phyloP scores from a whole-genome alignment of 2,329 filamentous ascomycete genomes.

The Triangularia verruculosa region DNA sequence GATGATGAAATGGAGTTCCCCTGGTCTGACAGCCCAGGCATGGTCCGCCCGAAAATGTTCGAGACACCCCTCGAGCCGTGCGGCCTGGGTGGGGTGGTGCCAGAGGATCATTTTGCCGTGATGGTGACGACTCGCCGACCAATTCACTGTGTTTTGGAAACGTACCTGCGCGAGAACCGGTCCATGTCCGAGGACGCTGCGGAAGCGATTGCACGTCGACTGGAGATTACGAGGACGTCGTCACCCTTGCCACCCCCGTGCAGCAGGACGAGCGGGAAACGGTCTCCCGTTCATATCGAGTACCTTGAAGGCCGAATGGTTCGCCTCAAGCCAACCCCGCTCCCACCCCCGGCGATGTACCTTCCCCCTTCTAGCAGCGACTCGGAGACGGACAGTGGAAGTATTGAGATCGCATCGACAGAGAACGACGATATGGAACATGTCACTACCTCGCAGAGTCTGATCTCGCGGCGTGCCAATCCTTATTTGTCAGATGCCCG shows the following conservation, averaged over 20 bases:
- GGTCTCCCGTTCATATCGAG: slow-evolving; percentile 39
- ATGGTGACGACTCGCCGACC: slow-evolving; percentile 46
- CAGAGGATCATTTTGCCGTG: slow-evolving; percentile 63
- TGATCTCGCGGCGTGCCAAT: slow-evolving; percentile 36
- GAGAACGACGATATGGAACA: slow-evolving; percentile 33
- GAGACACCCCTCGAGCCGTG: slow-evolving; percentile 56
- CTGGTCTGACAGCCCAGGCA: slow-evolving; percentile 45
- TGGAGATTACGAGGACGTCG: slow-evolving; percentile 43
- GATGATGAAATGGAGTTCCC: slow-evolving; percentile 45
- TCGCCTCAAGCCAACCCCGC: slow-evolving; percentile 44
- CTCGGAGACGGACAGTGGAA: slow-evolving; percentile 27
- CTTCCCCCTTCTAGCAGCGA: slow-evolving; percentile 47
- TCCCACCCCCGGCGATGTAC: slow-evolving; percentile 53
- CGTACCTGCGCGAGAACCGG: neutral
- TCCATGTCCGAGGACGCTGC: slow-evolving; percentile 26
- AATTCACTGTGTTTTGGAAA: neutral
- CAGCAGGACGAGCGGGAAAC: neutral
- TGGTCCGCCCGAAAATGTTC: slow-evolving; percentile 39
- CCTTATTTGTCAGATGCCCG: slow-evolving; percentile 40
- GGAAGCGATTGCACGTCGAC: slow-evolving; percentile 40
- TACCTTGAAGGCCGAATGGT: slow-evolving; percentile 45
- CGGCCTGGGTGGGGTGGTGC: slow-evolving; percentile 57
- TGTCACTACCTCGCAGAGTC: slow-evolving; percentile 32
- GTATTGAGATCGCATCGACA: slow-evolving; percentile 32
- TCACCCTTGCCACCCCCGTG: slow-evolving; percentile 32